Evolutionary conservation across 805 yeast species (phyloP).

Genomic region (Yarrowia porcina): DNA sequence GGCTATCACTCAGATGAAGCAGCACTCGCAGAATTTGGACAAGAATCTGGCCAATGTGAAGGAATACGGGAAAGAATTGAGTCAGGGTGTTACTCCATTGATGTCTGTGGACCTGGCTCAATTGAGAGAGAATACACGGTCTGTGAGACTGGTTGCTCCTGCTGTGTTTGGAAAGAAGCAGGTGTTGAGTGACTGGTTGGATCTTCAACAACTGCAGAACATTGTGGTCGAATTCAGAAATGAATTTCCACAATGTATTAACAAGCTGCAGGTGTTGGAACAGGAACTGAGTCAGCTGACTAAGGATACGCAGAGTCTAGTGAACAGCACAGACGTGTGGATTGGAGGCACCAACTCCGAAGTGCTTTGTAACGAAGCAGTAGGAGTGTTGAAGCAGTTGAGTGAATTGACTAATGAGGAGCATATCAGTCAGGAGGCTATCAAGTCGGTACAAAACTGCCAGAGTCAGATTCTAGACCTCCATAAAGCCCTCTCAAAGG

Average conservation of each 20-base stretch:
- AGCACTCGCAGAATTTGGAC: neutral
- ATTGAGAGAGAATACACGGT: neutral
- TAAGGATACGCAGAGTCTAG: neutral
- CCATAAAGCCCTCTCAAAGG: neutral
- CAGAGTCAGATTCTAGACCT: slow-evolving; percentile 1
- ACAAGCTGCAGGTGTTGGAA: neutral
- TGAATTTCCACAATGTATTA: neutral
- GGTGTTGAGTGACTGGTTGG: slow-evolving; percentile 9
- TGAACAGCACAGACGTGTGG: slow-evolving; percentile 3
- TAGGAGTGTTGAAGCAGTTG: neutral
- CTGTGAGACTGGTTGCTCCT: neutral
- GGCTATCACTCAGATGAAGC: slow-evolving; percentile 7
- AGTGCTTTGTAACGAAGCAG: neutral
- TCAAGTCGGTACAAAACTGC: neutral
- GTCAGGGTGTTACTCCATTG: neutral
- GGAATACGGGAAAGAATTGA: slow-evolving; percentile 1
- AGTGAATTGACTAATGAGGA: neutral
- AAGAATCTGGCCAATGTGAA: neutral
- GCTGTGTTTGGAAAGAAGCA: neutral
- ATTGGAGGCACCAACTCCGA: neutral
- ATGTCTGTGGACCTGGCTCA: neutral
- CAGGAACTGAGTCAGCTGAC: neutral
- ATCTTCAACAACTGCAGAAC: neutral
- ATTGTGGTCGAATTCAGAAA: neutral
- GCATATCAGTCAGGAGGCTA: neutral